Conservation (phyloP, 306 rosid genomes). For the Fragaria nilgerrensis region DNA sequence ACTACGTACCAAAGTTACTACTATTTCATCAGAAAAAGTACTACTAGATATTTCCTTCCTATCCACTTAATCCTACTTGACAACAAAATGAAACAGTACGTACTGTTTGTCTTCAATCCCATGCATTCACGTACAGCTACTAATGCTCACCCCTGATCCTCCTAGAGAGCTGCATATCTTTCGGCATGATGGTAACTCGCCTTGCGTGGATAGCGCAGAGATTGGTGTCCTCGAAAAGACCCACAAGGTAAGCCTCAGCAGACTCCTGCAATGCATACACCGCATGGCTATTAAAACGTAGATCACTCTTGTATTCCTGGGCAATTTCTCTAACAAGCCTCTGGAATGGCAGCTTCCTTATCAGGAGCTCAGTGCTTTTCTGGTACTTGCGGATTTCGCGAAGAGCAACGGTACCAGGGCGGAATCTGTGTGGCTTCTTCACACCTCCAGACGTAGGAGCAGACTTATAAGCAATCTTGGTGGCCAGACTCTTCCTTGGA, state of each 20-base stretch:
- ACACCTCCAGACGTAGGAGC: background rate
- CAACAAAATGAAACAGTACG: too few species aligned
- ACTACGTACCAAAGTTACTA: too few species aligned
- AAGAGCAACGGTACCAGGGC: background rate
- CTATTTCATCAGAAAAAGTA: too few species aligned
- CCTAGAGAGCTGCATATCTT: slow-evolving; percentile 81
- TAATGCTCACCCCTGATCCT: slow-evolving; percentile 60
- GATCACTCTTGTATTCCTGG: slow-evolving; percentile 81
- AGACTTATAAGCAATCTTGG: background rate
- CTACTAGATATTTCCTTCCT: too few species aligned
- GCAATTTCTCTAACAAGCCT: slow-evolving; percentile 88
- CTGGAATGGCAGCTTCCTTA: slow-evolving; percentile 85
- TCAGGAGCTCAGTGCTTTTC: slow-evolving; percentile 27
- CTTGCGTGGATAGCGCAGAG: slow-evolving; percentile 42
- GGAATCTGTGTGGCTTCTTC: slow-evolving; percentile 4
- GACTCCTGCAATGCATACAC: slow-evolving; percentile 78
- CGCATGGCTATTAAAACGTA: slow-evolving; percentile 88
- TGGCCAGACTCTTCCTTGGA: background rate
- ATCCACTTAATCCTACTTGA: too few species aligned
- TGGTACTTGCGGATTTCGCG: slow-evolving; percentile 73
- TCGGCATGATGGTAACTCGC: slow-evolving; percentile 86
- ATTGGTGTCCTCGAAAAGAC: slow-evolving; percentile 72
- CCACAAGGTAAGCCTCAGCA: slow-evolving; percentile 86
- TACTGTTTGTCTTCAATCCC: background rate
- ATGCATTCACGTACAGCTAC: background rate